Conservation (phyloP, 768 basidiomycete genomes). For the Mycena rosella region DNA sequence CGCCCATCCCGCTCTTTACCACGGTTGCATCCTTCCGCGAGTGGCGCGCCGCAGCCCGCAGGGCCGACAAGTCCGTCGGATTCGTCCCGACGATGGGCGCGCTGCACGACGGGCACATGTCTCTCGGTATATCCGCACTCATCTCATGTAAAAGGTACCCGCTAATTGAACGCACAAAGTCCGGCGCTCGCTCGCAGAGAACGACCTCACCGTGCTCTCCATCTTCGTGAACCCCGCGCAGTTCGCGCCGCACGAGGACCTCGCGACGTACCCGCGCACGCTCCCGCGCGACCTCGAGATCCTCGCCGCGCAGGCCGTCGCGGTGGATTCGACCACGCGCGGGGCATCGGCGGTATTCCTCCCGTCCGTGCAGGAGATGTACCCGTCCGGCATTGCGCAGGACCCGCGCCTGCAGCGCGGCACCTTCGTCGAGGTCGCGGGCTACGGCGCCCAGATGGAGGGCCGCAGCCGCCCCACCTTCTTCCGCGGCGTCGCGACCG, state of each 20-base stretch:
- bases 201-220: constrained; percentile 91
- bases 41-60: constrained; percentile 81
- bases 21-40: constrained; percentile 71
- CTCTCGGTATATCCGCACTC: too few relatives aligned
- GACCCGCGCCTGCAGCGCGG: constrained; percentile 81
- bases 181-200: constrained; percentile 76
- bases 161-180: too few relatives aligned
- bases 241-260: constrained; percentile 96
- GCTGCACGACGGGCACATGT: constrained; percentile 92
- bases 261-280: constrained; percentile 91
- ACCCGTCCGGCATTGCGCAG: constrained; percentile 91
- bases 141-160: too few relatives aligned
- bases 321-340: constrained; percentile 43
- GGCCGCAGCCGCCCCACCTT: constrained; percentile 89
- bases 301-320: constrained; percentile 57
- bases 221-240: constrained; percentile 99
- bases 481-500: constrained; percentile 95
- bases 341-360: constrained; percentile 81
- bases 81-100: constrained; percentile 99
- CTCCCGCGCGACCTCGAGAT: constrained; percentile 79
- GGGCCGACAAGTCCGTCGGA: constrained; percentile 77
- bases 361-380: constrained; percentile 87
- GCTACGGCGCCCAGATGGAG: constrained; percentile 94
- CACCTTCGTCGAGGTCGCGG: constrained; percentile 93
- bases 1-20: constrained; percentile 63